These are phyloP conservation scores for Talaromyces atroroseus DNA, from an alignment of 2,329 filamentous ascomycete genomes.

Conservation along the genomic window DNA sequence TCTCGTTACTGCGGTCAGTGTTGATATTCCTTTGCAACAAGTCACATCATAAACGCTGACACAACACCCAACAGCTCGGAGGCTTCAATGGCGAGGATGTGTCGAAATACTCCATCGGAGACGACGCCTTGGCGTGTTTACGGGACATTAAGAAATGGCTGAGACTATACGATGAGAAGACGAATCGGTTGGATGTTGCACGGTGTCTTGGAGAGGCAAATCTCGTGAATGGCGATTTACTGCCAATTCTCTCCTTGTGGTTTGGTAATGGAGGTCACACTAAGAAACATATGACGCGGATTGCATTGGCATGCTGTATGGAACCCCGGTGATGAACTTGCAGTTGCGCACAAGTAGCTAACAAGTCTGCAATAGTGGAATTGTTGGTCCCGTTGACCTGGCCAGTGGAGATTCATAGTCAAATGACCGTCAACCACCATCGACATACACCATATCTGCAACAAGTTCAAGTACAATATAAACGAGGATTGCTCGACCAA, in stretches of 20 bases:
- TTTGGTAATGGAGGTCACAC: slow-evolving; percentile 62
- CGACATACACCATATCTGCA: slow-evolving; percentile 85
- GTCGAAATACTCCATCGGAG: slow-evolving; percentile 80
- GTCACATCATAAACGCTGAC: slow-evolving; percentile 5
- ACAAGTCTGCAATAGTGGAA: slow-evolving; percentile 54
- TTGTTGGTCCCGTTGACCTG: slow-evolving; percentile 88
- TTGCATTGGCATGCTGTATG: slow-evolving; percentile 71
- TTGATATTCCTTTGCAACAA: slow-evolving; percentile 1
- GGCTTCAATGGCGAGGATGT: slow-evolving; percentile 74
- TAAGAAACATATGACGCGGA: slow-evolving; percentile 68
- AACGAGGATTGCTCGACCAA: slow-evolving; percentile 79
- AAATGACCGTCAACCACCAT: slow-evolving; percentile 89
- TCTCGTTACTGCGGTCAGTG: slow-evolving; percentile 80
- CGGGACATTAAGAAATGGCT: slow-evolving; percentile 95
- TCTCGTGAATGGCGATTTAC: slow-evolving; percentile 79
- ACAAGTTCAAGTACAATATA: slow-evolving; percentile 83
- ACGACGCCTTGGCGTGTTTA: slow-evolving; percentile 85
- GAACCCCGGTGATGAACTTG: background rate
- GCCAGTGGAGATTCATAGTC: slow-evolving; percentile 76
- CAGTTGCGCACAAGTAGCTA: background rate
- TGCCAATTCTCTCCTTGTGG: slow-evolving; percentile 84
- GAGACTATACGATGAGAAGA: slow-evolving; percentile 87
- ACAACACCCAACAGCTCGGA: slow-evolving; percentile 61
- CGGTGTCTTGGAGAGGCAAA: slow-evolving; percentile 89
- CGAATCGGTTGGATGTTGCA: slow-evolving; percentile 90